phyloP scores from a whole-genome alignment of 176 grass and related monocot genomes.

The Musa beccarii region DNA sequence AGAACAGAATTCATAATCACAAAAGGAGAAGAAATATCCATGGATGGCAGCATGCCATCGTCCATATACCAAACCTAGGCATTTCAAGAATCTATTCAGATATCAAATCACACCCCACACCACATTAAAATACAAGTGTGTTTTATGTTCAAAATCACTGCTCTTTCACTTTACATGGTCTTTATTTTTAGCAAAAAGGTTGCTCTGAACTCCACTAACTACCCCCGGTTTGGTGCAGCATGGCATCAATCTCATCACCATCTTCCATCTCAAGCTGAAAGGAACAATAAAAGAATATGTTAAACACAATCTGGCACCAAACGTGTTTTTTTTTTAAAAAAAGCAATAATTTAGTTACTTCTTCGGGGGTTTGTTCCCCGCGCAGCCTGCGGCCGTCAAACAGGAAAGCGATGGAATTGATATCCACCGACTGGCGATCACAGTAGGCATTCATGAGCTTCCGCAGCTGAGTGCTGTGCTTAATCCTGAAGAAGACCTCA shows the following conservation, averaged over 20 bases:
- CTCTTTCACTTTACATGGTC: background rate
- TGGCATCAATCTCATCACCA: background rate
- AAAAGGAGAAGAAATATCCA: no score
- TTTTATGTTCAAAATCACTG: no score
- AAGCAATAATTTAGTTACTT: background rate
- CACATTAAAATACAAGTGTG: no score
- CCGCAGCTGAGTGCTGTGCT: background rate
- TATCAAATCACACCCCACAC: no score
- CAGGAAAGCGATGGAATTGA: background rate
- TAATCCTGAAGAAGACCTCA: conserved; percentile 4
- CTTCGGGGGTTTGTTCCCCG: background rate
- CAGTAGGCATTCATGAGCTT: conserved; percentile 9
- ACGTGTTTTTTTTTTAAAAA: no score
- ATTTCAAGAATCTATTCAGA: no score
- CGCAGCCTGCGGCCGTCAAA: conserved; percentile 2
- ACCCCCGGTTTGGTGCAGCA: background rate
- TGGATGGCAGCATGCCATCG: no score
- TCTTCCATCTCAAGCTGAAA: conserved; percentile 2
- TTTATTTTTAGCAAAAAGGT: background rate
- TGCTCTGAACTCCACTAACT: background rate
- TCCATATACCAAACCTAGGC: no score
- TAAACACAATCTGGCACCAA: no score
- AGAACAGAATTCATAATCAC: no score
- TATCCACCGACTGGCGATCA: background rate
- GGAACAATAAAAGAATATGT: no score